These are phyloP conservation scores for Cinnamomum chago DNA, from an alignment of 164 flowering plant genomes.

Conservation along the genomic window DNA sequence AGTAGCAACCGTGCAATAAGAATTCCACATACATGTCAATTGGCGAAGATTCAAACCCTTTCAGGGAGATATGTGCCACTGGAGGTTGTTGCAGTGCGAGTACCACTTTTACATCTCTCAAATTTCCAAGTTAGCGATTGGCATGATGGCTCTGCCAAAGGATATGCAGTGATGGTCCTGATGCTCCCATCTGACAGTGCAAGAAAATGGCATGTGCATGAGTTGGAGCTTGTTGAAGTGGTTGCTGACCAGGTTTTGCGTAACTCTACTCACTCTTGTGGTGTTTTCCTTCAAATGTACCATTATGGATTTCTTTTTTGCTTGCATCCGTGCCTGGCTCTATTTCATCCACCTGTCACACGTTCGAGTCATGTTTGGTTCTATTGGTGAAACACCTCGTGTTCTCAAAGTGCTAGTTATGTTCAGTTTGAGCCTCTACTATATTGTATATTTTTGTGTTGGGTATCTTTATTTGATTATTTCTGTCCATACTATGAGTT, in stretches of 20 bases:
- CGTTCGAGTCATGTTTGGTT: neutral
- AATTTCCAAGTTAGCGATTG: constrained; percentile 60
- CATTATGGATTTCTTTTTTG: neutral
- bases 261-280: neutral
- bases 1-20: constrained; percentile 44
- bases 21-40: constrained; percentile 51
- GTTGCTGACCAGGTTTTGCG: constrained; percentile 71
- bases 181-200: constrained; percentile 56
- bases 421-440: neutral
- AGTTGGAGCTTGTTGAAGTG: constrained; percentile 77
- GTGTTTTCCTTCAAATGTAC: neutral
- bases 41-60: constrained; percentile 45
- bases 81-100: constrained; percentile 72
- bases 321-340: neutral
- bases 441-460: no score
- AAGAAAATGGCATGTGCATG: constrained; percentile 67
- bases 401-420: neutral
- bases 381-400: neutral
- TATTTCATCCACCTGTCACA: neutral
- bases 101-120: constrained; percentile 63
- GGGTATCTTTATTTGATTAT: no score
- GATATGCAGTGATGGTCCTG: constrained; percentile 68
- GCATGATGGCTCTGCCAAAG: constrained; percentile 54
- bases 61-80: constrained; percentile 49
- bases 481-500: no score